These are phyloP conservation scores for Ustilago bromivora DNA, from an alignment of 1,284 basidiomycete genomes.

Conservation along the genomic window DNA sequence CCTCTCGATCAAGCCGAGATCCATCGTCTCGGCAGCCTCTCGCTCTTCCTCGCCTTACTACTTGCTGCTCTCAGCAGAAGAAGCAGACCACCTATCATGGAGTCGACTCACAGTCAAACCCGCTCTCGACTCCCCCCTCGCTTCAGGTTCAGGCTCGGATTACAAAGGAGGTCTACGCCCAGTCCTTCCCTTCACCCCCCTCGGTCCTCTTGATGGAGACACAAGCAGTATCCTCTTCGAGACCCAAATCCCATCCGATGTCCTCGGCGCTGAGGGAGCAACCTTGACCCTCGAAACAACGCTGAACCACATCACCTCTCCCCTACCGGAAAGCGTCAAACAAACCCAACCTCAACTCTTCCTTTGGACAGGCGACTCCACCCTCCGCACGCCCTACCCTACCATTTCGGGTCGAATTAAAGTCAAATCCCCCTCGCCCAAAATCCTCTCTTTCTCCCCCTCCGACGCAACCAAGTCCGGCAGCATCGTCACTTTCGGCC, in stretches of 20 bases:
- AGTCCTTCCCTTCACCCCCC: slow-evolving; percentile 8
- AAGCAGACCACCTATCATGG: slow-evolving; percentile 46
- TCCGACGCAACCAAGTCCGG: slow-evolving; percentile 79
- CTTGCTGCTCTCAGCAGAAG: slow-evolving; percentile 38
- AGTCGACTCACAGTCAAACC: slow-evolving; percentile 27
- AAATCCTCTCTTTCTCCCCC: slow-evolving; percentile 65
- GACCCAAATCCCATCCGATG: slow-evolving; percentile 21
- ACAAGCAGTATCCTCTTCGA: slow-evolving; percentile 19
- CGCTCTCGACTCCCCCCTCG: slow-evolving; percentile 27
- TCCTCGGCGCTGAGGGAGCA: slow-evolving; percentile 8
- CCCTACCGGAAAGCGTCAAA: slow-evolving; percentile 79
- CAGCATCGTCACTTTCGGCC: slow-evolving; percentile 86
- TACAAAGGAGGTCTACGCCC: slow-evolving; percentile 30
- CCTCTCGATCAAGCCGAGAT: slow-evolving; percentile 52
- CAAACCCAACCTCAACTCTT: slow-evolving; percentile 86
- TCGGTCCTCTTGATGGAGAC: slow-evolving; percentile 20
- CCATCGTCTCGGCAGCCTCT: slow-evolving; percentile 23
- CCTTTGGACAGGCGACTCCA: slow-evolving; percentile 80
- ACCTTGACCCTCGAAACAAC: slow-evolving; percentile 71
- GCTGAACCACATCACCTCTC: slow-evolving; percentile 80
- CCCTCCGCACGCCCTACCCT: slow-evolving; percentile 84
- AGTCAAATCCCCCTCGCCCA: slow-evolving; percentile 70
- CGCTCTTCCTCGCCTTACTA: slow-evolving; percentile 44
- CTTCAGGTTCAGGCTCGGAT: slow-evolving; percentile 6
- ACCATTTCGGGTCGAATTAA: slow-evolving; percentile 87